Percentiles rank a stretch among this genome's conserved stretches.
phyloP scores from a whole-genome alignment of 1,284 basidiomycete genomes.

The Neonothopanus nambi region DNA sequence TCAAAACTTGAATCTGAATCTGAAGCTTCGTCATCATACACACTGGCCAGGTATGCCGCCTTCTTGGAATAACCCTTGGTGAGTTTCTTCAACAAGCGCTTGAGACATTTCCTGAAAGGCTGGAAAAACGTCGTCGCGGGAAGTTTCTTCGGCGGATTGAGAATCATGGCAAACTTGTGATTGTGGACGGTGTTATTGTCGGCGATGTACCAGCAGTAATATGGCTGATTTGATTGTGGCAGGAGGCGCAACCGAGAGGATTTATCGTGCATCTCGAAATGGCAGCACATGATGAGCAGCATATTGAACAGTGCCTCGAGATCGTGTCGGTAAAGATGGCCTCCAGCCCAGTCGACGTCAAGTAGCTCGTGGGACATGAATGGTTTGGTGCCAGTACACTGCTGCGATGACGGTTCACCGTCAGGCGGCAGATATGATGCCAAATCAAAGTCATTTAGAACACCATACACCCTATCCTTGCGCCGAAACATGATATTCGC shows the following conservation, averaged over 20 bases:
- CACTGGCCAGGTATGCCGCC: neutral
- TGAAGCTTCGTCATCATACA: neutral
- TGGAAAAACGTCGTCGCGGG: neutral
- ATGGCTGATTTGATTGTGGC: neutral
- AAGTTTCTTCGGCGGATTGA: neutral
- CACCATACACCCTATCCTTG: neutral
- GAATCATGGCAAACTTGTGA: neutral
- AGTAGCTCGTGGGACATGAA: conserved; percentile 21
- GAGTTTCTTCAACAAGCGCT: neutral
- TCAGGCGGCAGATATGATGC: neutral
- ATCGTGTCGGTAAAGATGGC: too few species aligned
- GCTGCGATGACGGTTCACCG: neutral
- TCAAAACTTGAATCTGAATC: neutral
- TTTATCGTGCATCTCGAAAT: neutral
- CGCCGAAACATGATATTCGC: conserved; percentile 8
- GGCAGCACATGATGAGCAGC: conserved; percentile 1
- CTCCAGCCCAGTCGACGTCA: neutral
- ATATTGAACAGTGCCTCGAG: conserved; percentile 11
- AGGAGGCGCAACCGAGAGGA: neutral
- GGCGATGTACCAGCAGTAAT: neutral
- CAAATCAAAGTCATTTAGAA: conserved; percentile 11
- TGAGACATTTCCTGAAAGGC: neutral
- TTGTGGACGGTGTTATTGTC: neutral
- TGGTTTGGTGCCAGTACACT: conserved; percentile 18
- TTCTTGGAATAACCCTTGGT: neutral